phyloP scores from a whole-genome alignment of 2,329 filamentous ascomycete genomes.

The Cryphonectria naterciae region DNA sequence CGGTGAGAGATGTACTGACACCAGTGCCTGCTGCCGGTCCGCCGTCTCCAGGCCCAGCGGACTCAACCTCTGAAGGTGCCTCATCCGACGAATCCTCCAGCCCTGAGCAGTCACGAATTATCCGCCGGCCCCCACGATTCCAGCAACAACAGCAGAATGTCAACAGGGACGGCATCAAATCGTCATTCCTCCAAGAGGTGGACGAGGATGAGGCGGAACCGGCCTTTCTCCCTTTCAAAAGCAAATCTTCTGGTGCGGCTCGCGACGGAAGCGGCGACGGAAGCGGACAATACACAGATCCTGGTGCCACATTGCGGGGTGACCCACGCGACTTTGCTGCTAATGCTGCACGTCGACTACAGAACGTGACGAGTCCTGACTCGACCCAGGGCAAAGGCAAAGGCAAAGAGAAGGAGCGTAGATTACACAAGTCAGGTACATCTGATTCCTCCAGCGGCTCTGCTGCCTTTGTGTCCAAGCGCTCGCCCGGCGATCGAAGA shows the following conservation, averaged over 20 bases:
- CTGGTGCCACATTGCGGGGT: conserved; percentile 57
- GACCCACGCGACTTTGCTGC: conserved; percentile 42
- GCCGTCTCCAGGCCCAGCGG: conserved; percentile 48
- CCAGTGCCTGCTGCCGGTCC: conserved; percentile 37
- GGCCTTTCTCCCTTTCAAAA: conserved; percentile 56
- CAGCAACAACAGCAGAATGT: conserved; percentile 35
- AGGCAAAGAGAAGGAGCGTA: conserved; percentile 34
- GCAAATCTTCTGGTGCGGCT: conserved; percentile 31
- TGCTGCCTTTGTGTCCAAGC: conserved; percentile 44
- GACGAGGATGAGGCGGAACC: conserved; percentile 60
- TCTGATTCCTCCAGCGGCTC: conserved; percentile 68
- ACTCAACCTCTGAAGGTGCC: conserved; percentile 36
- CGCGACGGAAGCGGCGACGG: conserved; percentile 35
- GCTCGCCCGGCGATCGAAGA: conserved; percentile 39
- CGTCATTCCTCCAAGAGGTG: conserved; percentile 22
- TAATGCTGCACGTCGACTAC: conserved; percentile 37
- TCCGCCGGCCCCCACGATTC: conserved; percentile 61
- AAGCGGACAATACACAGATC: conserved; percentile 42
- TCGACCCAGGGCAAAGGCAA: conserved; percentile 34
- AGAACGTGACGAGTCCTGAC: conserved; percentile 23
- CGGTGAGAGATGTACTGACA: conserved; percentile 31
- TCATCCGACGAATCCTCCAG: conserved; percentile 42
- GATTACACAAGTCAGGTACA: conserved; percentile 53
- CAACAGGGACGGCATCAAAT: conserved; percentile 32
- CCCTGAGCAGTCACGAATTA: conserved; percentile 62